Base-by-base conservation (phyloP, 805 yeast species). In the Suhomyces prunicola region DNA sequence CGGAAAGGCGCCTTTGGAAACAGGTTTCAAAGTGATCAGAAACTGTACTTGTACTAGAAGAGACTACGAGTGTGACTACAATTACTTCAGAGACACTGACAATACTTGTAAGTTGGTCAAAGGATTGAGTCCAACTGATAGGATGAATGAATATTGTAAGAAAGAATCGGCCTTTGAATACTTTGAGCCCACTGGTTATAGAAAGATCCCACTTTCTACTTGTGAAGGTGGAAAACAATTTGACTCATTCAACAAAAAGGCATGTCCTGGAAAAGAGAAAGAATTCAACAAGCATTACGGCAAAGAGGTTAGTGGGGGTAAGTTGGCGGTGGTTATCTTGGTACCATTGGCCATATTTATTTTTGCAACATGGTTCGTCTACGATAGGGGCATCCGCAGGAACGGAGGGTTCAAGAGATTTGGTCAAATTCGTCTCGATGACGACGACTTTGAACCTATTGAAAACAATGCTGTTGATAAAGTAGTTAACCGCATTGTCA, bases 1-100 rank as follows among this genome's bases (percentile, higher is more conserved):
- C 56, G 86, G 86, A 12, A 81, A 81, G 50, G 83, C 85, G 3
- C 79, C 79, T 9, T 74, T 88, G 42, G 66, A 72, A 26, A 73
- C 80, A 27, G 91, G 88, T 1, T 81, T 76, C 63, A 79, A 77
- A 57, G 74, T 80, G 10, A 66, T 80, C 9, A 75, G 83, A 54
- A 85, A 88, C 66, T 94, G 99, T 72, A 66, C 86, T 1, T 94
- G 99, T 73, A 79, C 94, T 0, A 81, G 97, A 68, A 80, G 81
- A 50, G 99, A 93, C 61, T 94, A 75, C 64, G 99, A 94, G 69
- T 94, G 99, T 79, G 99, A 94, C 68, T 90, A 85, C 74, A 92
- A 92, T 70, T 92, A 77, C 68, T 81, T 70, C 53, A 78, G 86
- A 54, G 85, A 84, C 48, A 55, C 61, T 0, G 97, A 90, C 64